Evolutionary conservation across 345 rosid species (phyloP), one percentile per base, ranked within the genome.

Genomic region (Corchorus capsularis): DNA sequence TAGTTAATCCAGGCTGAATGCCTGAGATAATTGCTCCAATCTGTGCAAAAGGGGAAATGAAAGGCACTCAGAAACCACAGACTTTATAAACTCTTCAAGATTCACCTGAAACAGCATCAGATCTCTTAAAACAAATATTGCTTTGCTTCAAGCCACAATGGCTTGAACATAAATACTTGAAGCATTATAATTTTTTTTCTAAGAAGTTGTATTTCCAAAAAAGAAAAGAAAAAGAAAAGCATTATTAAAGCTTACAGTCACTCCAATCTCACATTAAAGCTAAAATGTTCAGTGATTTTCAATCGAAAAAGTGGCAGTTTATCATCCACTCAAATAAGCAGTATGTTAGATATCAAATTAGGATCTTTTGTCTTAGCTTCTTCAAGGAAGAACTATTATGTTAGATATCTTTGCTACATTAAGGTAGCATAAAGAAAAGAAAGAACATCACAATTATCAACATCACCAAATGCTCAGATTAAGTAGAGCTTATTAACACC

Each of bases 11-110:
- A 61, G 99, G 98, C 85, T 96, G 98, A 82, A 93, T 86, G 76
- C 99, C 99, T 75, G 99, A 96, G 64, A 91, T 89, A 82, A 96
- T 96, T 27, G 99, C 99, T 78, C 97, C 98, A 79, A 91, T 85
- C 98, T 96, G 91, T 81, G 79, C n/a, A 72, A 74, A 69, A 19
- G 14, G 55, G 46, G 68, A 68, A 69, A 54, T 22, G 74, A 6
- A 80, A 53, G 32, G 71, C 60, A 54, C 13, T 13, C 19, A 37
- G 15, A 50, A 63, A 41, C 19, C 54, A 13, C 22, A 60, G 27
- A 27, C 27, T 27, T 45, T 56, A 27, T 32, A 43, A 72, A 59
- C 67, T 57, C 34, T 69, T 37, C 4, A 72, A 13, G 22, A 22
- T 45, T 45, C 43, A 41, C 50, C 56, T 60, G 17, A 34, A 53